These are phyloP conservation scores for Barnettozyma pratensis DNA, from an alignment of 805 yeast genomes.

Conservation along the genomic window DNA sequence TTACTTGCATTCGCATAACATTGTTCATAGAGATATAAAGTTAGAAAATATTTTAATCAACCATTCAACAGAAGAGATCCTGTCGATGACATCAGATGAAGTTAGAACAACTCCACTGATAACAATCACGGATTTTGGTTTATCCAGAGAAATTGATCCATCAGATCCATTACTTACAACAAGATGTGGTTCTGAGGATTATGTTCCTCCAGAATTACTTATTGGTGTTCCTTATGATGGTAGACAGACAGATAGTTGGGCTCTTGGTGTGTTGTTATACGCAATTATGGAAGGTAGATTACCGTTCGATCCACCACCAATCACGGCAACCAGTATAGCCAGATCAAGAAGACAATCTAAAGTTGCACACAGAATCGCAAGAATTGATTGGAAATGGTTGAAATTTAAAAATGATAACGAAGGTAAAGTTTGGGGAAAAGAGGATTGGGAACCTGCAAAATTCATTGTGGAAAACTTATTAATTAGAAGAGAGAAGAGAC, in stretches of 20 bases:
- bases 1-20: constrained; percentile 51
- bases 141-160: constrained; percentile 64
- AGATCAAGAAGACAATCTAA: constrained; percentile 40
- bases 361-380: constrained; percentile 84
- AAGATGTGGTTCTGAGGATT: constrained; percentile 94
- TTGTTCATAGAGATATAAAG: constrained; percentile 87
- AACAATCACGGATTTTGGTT: constrained; percentile 82
- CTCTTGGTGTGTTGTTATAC: constrained; percentile 86
- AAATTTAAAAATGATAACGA: constrained; percentile 33
- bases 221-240: constrained; percentile 94
- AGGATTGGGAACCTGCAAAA: constrained; percentile 43
- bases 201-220: constrained; percentile 89
- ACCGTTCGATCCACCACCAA: constrained; percentile 87
- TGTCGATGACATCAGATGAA: constrained; percentile 8
- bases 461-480: constrained; percentile 45
- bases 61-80: constrained; percentile 30
- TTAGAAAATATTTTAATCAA: constrained; percentile 73
- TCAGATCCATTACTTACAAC: constrained; percentile 66
- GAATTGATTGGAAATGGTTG: constrained; percentile 89
- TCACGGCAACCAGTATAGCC: constrained; percentile 29
- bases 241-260: constrained; percentile 88
- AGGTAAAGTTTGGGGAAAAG: constrained; percentile 12
- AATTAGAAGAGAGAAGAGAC: constrained; percentile 42
- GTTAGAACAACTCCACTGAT: constrained; percentile 33
- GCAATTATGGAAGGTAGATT: constrained; percentile 78